Evolutionary conservation across 441 rosid genomes (phyloP), one percentile per base, ranked within the genome.

Genomic region (Mallotus repandus): DNA sequence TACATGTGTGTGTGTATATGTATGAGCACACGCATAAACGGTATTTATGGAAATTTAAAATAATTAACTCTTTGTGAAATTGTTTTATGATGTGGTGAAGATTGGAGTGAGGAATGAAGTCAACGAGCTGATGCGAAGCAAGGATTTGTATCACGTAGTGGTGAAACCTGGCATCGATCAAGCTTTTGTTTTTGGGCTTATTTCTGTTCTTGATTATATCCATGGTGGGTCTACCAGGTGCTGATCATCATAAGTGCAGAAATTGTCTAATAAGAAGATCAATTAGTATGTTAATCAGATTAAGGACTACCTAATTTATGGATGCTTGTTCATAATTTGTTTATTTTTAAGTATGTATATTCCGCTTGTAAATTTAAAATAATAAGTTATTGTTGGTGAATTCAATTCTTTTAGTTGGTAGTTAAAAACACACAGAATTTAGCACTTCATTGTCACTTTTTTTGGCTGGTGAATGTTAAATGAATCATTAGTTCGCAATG

Each of bases 201-300:
- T 92, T 54, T 88, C 91, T 0, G 88, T 87, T 79, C 90, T 94
- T 19, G 98, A 92, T 55, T 80, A 89, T 73, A 89, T 91, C 35
- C 70, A 89, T 63, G 94, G 93, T 35, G 94, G 89, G 84, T 92
- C 99, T 14, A 94, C 97, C 15, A 68, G 72, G 21, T 94, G 94
- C 78, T 85, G 63, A 69, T 58, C 41, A 38, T 38, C 5, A 38
- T 29, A 29, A 29, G 32, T 29, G 2, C 41, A 38, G 6, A 38
- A 35, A 38, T 38, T 1, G 41, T 38, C 41, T 6, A 38, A 38
- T 38, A 38, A 38, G 41, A 38, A 38, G 41, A 38, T 38, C 41
- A 38, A 38, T 38, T 38, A 38, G 0, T 38, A 38, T 38, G 7
- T 38, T 38, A 38, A 38, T 38, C 41, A 38, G 41, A 38, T 38